Conservation (phyloP, 2,329 filamentous ascomycete species). For the Chalara sp. region DNA sequence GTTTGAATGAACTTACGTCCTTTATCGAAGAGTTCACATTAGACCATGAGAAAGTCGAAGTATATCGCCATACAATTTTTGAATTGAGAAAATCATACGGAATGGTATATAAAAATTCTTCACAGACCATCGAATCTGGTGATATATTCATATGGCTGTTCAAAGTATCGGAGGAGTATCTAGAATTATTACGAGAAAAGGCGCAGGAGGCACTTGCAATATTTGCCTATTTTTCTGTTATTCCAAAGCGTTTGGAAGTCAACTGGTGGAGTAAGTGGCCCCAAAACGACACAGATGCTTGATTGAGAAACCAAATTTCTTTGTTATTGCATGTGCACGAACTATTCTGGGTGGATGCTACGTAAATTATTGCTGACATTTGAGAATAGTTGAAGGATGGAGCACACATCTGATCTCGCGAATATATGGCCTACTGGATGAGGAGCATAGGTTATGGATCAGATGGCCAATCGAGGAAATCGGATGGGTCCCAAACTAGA, state of each 20-base stretch:
- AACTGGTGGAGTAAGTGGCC: slow-evolving; percentile 26
- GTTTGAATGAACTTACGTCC: slow-evolving; percentile 16
- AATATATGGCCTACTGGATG: not conserved
- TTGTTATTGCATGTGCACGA: too few relatives aligned
- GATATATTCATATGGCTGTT: slow-evolving; percentile 37
- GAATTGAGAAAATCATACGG: slow-evolving; percentile 29
- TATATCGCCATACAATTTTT: slow-evolving; percentile 28
- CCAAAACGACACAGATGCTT: too few relatives aligned
- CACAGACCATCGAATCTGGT: slow-evolving; percentile 25
- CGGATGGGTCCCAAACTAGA: not conserved
- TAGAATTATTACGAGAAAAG: slow-evolving; percentile 29
- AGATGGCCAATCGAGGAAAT: not conserved
- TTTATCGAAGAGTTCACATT: slow-evolving; percentile 13
- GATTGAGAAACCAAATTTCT: too few relatives aligned
- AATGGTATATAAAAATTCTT: slow-evolving; percentile 13
- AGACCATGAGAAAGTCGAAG: slow-evolving; percentile 14
- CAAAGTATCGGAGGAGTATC: slow-evolving; percentile 28
- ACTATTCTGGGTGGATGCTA: too few relatives aligned
- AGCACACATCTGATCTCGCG: not conserved
- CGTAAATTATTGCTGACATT: too few relatives aligned
- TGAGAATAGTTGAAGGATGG: not conserved
- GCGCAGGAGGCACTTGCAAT: slow-evolving; percentile 29
- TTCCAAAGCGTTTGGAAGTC: slow-evolving; percentile 27
- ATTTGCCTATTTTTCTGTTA: slow-evolving; percentile 29
- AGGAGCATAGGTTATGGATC: not conserved